phyloP scores from a whole-genome alignment of 441 rosid species.

The Hura crepitans region DNA sequence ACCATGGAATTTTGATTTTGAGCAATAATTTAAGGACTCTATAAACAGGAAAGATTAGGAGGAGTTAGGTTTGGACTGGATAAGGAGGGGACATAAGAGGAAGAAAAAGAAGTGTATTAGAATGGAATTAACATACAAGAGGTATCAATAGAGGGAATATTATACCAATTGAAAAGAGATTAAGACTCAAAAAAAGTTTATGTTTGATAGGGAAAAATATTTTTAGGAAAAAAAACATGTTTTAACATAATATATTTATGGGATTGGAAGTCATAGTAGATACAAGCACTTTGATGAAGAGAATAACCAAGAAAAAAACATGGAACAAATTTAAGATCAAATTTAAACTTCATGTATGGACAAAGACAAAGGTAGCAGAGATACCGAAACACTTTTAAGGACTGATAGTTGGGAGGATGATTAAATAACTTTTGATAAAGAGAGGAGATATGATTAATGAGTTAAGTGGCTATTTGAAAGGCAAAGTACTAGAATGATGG shows the following conservation, averaged over 20 bases:
- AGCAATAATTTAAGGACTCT: background rate
- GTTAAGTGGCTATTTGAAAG: background rate
- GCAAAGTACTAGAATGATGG: background rate
- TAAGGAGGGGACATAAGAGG: background rate
- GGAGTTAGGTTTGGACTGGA: background rate
- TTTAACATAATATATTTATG: background rate
- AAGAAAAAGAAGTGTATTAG: background rate
- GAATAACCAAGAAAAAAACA: background rate
- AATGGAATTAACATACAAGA: background rate
- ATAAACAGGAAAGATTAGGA: background rate
- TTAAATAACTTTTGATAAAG: background rate
- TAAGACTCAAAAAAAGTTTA: background rate
- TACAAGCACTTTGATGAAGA: background rate
- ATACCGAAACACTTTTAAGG: background rate
- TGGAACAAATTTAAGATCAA: background rate
- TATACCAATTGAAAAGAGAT: background rate
- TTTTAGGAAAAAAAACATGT: background rate
- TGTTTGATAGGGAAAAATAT: background rate
- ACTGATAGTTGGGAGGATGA: background rate
- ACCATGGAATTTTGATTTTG: background rate
- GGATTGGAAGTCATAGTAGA: background rate
- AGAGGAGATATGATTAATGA: background rate
- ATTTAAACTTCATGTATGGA: background rate
- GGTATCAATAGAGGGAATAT: background rate
- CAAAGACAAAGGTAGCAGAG: background rate